Conservation (phyloP, 371 early-diverging fungal species). For the Mucor velutinosus region DNA sequence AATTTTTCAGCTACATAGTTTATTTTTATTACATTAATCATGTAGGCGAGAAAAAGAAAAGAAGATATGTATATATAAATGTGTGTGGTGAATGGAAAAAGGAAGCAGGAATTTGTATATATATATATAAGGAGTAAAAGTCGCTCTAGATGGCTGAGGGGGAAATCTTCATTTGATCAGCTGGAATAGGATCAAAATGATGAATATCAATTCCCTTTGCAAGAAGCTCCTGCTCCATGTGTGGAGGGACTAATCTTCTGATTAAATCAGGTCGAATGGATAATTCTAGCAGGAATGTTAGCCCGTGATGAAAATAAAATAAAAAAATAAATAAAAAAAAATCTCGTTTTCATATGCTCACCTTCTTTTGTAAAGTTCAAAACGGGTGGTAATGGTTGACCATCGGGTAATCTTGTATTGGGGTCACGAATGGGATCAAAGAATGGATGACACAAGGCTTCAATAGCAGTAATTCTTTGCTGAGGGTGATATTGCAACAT, state of each 20-base stretch:
- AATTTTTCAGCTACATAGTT: neutral
- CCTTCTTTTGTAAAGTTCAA: slow-evolving; percentile 86
- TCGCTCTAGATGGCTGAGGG: slow-evolving; percentile 25
- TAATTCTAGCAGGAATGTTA: slow-evolving; percentile 33
- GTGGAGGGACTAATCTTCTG: slow-evolving; percentile 63
- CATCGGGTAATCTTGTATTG: slow-evolving; percentile 76
- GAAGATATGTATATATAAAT: neutral
- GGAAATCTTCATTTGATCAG: slow-evolving; percentile 43
- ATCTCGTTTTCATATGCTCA: slow-evolving; percentile 11
- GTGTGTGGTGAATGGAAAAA: neutral
- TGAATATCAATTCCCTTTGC: slow-evolving; percentile 52
- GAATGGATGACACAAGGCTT: slow-evolving; percentile 93
- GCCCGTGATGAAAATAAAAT: too few relatives aligned
- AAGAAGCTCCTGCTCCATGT: slow-evolving; percentile 58
- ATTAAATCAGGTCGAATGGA: slow-evolving; percentile 61
- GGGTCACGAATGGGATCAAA: slow-evolving; percentile 93
- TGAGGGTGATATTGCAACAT: slow-evolving; percentile 95
- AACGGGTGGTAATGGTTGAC: slow-evolving; percentile 80
- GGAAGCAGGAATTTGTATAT: neutral
- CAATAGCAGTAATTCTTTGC: slow-evolving; percentile 86
- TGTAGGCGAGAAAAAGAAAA: neutral
- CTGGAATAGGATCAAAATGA: slow-evolving; percentile 47
- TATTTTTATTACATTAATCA: slow-evolving; percentile 3
- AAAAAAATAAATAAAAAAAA: too few relatives aligned
- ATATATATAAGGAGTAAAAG: neutral